Conservation (phyloP, 805 yeast genomes). For the Yamadazyma nakazawae region DNA sequence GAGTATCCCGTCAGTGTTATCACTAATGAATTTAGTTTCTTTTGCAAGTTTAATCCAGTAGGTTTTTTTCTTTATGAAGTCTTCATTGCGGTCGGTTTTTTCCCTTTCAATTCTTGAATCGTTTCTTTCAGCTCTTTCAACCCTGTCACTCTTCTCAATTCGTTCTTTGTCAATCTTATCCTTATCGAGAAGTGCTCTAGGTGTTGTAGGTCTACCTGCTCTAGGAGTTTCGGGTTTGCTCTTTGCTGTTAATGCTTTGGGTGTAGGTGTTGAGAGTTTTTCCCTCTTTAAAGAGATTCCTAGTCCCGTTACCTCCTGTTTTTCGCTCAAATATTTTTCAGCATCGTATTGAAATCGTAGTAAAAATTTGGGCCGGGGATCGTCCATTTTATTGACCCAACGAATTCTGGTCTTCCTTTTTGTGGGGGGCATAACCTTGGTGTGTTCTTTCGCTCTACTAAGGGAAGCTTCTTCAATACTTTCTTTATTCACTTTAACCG, state of each 20-base stretch:
- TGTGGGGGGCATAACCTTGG: not conserved
- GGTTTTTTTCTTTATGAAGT: constrained; percentile 13
- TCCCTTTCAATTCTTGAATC: not conserved
- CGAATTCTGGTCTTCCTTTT: constrained; percentile 9
- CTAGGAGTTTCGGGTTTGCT: not conserved
- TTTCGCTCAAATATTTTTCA: not conserved
- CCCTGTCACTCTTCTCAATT: not conserved
- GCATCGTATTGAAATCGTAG: constrained; percentile 12
- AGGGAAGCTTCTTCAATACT: not conserved
- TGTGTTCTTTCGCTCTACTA: not conserved
- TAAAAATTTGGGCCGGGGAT: constrained; percentile 17
- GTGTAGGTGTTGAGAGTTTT: not conserved
- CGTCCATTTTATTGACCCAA: constrained; percentile 30
- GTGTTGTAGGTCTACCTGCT: too few relatives aligned
- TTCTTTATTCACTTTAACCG: not conserved
- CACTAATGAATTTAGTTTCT: constrained; percentile 14
- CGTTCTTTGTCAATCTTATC: not conserved
- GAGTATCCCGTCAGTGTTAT: constrained; percentile 19
- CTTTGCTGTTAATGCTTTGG: not conserved
- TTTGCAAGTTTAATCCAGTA: constrained; percentile 22
- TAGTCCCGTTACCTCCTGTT: constrained; percentile 1
- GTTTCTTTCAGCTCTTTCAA: not conserved
- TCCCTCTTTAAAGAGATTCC: constrained; percentile 7
- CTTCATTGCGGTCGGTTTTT: not conserved
- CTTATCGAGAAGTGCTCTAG: not conserved